Evolutionary conservation across 176 grass and related monocot species (phyloP), one percentile per base, ranked within the genome.

Genomic region (Olyra latifolia): DNA sequence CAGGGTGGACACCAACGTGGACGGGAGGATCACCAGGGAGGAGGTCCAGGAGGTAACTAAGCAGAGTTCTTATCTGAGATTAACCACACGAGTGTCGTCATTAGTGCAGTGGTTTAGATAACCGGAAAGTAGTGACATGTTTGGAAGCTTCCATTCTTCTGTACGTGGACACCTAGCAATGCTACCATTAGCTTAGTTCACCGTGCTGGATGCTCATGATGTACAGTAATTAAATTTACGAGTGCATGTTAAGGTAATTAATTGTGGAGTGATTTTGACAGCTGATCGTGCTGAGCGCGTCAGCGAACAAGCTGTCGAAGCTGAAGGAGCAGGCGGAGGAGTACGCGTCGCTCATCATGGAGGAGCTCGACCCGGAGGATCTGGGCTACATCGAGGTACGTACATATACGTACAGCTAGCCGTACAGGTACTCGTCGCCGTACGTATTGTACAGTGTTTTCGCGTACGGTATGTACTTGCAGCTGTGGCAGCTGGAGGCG

Each of bases 401-500:
- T 4, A 29, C 11, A 5, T 4, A 35, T 35, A 35, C 32, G 32
- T 35, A 35, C 32, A 35, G 2, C n/a, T n/a, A n/a, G n/a, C 32
- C 32, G 44, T 24, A 8, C 42, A 46, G 2, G 1, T 24, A 3
- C 20, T 8, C 13, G 45, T 10, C 17, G 16, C 4, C 1, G 55
- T 59, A 16, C 25, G 20, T 55, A n/a, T 13, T 27, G 28, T 24
- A 29, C 10, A 49, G 59, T 4, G 14, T 5, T 39, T 75, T 12
- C 32, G 70, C 64, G 10, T 22, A 29, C 40, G 66, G 17, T 23
- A n/a, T 64, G 35, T 54, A 62, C 64, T 23, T 69, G 24, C 3
- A 99, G 96, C 88, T 99, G 56, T 99, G 96, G 96, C 96, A 99
- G 74, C 85, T 99, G 29, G 96, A 95, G 58, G 91, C 78, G 55